Evolutionary conservation across 805 yeast species (phyloP).

Genomic region (Saturnispora ahearnii): DNA sequence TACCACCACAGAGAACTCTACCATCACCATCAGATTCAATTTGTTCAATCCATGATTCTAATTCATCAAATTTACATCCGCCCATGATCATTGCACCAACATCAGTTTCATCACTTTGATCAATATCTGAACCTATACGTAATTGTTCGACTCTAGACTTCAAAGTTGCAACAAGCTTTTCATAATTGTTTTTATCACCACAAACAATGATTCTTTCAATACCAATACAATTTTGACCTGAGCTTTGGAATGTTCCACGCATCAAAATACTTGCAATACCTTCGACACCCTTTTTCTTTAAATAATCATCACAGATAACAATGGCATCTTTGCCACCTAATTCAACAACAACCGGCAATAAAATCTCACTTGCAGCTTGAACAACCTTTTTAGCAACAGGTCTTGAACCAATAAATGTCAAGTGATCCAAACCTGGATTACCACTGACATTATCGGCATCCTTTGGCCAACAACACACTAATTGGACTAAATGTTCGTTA

Average conservation of each 20-base stretch:
- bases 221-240: conserved; percentile 98
- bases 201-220: conserved; percentile 87
- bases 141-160: conserved; percentile 48
- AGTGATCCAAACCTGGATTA: conserved; percentile 74
- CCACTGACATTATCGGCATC: conserved; percentile 80
- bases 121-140: conserved; percentile 85
- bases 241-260: conserved; percentile 95
- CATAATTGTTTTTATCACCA: conserved; percentile 51
- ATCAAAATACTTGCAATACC: conserved; percentile 68
- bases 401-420: conserved; percentile 93
- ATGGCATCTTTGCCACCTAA: conserved; percentile 95
- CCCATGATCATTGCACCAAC: conserved; percentile 90
- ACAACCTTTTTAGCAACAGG: conserved; percentile 88
- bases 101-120: conserved; percentile 82
- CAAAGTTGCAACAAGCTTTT: conserved; percentile 47
- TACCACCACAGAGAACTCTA: conserved; percentile 69
- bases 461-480: conserved; percentile 77
- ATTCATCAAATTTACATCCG: conserved; percentile 56
- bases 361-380: conserved; percentile 69
- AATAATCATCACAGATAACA: conserved; percentile 73
- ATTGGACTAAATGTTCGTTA: conserved; percentile 76
- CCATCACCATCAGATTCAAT: conserved; percentile 77
- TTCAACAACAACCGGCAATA: conserved; percentile 93
- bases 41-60: conserved; percentile 59
- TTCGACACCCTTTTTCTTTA: conserved; percentile 36